Conservation (phyloP, 306 rosid species). For the Vicia faba region DNA sequence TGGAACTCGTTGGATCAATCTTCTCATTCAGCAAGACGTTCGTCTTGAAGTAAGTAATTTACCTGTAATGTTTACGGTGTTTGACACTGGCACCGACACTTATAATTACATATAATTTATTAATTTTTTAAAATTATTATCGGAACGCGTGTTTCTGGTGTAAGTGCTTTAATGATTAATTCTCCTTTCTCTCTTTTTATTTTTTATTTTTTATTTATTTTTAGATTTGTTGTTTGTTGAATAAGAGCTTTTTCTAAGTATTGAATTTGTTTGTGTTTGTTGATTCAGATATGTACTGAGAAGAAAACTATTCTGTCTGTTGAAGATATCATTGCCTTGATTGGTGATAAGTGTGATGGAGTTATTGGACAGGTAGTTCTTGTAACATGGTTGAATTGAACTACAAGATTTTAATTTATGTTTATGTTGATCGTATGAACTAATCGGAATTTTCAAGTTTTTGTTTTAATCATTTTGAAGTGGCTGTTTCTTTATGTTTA, state of each 20-base stretch:
- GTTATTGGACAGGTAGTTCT: slow-evolving; percentile 89
- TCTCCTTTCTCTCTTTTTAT: background rate
- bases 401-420: background rate
- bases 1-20: slow-evolving; percentile 98
- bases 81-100: no score
- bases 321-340: slow-evolving; percentile 90
- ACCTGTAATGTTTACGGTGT: background rate
- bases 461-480: background rate
- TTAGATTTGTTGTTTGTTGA: background rate
- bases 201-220: no score
- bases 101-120: no score
- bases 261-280: background rate
- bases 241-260: background rate
- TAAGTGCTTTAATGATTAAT: no score
- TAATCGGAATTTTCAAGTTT: slow-evolving; percentile 1
- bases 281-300: slow-evolving; percentile 75
- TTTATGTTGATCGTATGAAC: background rate
- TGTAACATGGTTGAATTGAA: background rate
- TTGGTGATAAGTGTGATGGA: slow-evolving; percentile 93
- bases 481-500: no score
- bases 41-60: slow-evolving; percentile 75
- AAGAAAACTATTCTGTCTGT: slow-evolving; percentile 93
- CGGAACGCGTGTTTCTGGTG: no score
- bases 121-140: no score
- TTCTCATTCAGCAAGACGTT: slow-evolving; percentile 82